A percentile compares a stretch with the other conserved stretches of the same genome.
Evolutionary conservation across 2,329 filamentous ascomycete genomes (phyloP).

Genomic region (Fusarium metavorans): DNA sequence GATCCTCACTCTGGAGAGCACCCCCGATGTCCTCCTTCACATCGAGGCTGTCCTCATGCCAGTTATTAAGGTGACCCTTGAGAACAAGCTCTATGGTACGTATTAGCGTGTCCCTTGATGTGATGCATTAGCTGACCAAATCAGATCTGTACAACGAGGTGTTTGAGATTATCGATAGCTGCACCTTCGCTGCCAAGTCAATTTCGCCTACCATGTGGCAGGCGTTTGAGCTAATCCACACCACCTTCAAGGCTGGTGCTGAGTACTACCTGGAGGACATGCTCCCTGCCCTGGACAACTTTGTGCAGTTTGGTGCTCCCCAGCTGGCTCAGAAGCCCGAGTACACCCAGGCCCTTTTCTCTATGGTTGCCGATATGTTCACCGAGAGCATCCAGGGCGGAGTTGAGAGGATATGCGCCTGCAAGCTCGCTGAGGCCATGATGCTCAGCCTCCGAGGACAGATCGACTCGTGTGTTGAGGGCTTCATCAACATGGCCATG

Average conservation of each 20-base stretch:
- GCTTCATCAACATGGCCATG: constrained; percentile 93
- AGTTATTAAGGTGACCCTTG: constrained; percentile 93
- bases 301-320: constrained; percentile 89
- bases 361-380: constrained; percentile 97
- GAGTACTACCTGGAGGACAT: constrained; percentile 99
- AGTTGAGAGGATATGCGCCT: constrained; percentile 95
- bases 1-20: constrained; percentile 96
- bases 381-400: constrained; percentile 90
- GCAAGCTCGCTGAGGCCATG: constrained; percentile 96
- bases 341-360: constrained; percentile 88
- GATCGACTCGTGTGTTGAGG: constrained; percentile 88
- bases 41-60: constrained; percentile 98
- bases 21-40: constrained; percentile 92
- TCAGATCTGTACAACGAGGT: constrained; percentile 95
- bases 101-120: not conserved
- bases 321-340: constrained; percentile 84
- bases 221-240: constrained; percentile 95
- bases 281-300: constrained; percentile 97
- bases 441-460: constrained; percentile 94
- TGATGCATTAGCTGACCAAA: constrained; percentile 35
- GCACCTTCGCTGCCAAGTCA: constrained; percentile 95
- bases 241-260: constrained; percentile 96
- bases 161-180: constrained; percentile 99
- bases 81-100: constrained; percentile 94
- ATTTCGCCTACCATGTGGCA: constrained; percentile 99